Percentiles rank a stretch among this genome's conserved stretches.
phyloP scores from a whole-genome alignment of 306 rosid genomes.

The Ziziphus jujuba region DNA sequence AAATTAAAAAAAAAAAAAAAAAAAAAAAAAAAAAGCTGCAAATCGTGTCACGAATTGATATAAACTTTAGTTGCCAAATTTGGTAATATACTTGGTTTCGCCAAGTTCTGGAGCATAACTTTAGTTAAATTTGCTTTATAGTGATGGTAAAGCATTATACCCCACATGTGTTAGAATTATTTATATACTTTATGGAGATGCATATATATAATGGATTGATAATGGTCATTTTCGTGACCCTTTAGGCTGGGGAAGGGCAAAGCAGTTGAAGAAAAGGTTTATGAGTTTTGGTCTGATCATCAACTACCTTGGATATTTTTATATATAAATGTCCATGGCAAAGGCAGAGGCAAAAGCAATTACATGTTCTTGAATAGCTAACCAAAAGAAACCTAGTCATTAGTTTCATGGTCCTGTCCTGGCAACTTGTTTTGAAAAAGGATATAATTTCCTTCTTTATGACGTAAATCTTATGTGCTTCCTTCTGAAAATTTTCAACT shows the following conservation, averaged over 20 bases:
- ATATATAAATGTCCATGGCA: too few relatives aligned
- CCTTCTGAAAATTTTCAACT: too few relatives aligned
- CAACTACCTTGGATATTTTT: background rate
- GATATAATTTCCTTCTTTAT: too few relatives aligned
- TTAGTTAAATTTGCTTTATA: too few relatives aligned
- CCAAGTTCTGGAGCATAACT: too few relatives aligned
- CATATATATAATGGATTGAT: background rate
- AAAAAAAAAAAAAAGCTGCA: too few relatives aligned
- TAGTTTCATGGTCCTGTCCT: background rate
- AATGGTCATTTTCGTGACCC: background rate
- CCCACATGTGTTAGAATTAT: slow-evolving; percentile 1
- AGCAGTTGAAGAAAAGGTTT: background rate
- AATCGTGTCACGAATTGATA: too few relatives aligned
- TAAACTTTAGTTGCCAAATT: too few relatives aligned
- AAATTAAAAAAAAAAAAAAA: too few relatives aligned
- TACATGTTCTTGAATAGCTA: slow-evolving; percentile 13
- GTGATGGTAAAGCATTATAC: slow-evolving; percentile 1
- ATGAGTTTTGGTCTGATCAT: background rate
- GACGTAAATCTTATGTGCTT: too few relatives aligned
- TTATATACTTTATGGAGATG: slow-evolving; percentile 7
- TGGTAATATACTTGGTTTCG: too few relatives aligned
- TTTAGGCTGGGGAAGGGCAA: background rate
- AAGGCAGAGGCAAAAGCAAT: background rate
- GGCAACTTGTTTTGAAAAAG: too few relatives aligned
- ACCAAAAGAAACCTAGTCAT: background rate